Evolutionary conservation across 345 rosid species (phyloP), one percentile per base, ranked within the genome.

Genomic region (Pistacia atlantica): DNA sequence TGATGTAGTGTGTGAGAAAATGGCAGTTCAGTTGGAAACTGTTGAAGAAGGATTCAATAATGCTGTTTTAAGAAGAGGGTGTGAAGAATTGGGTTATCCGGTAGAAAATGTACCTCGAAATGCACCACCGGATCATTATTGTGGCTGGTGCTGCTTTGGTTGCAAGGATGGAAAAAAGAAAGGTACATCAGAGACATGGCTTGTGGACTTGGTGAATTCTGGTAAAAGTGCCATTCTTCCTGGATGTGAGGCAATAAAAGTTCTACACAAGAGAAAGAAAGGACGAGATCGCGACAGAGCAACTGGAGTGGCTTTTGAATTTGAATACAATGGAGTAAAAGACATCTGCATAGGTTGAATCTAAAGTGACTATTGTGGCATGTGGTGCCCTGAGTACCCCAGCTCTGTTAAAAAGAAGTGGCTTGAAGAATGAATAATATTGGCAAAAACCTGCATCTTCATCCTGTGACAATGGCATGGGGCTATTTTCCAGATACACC

Each of bases 381-480:
- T 85, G 96, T 17, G 98, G 96, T 17, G 96, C 98, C 20, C 87
- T 94, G 35, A 70, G 87, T 48, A 92, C 93, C 56, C 97, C 97
- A 0, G 48, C 78, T 46, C 70, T 92, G 76, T 73, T 94, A 45
- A 84, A 77, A 77, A 86, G 70, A 59, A 90, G 96, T 37, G 94
- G 97, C 25, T 77, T 94, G 56, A 86, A 72, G 85, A 94, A 89
- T 64, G 52, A 77, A 77, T 0, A 87, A 87, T 83, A 92, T 94
- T 17, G 97, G 97, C 11, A 89, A 77, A 58, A 86, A 92, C 73
- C 72, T 94, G 74, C 92, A 84, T 80, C 86, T 92, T 73, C 98
- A 94, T 76, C 96, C 97, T 0, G 97, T 92, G 60, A 78, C 92
- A 49, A 92, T 94, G 96, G 92, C 91, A 10, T 94, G 98, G 97